Conservation (phyloP, 1,139 yeast species). For the Sugiyamaella paludigena region DNA sequence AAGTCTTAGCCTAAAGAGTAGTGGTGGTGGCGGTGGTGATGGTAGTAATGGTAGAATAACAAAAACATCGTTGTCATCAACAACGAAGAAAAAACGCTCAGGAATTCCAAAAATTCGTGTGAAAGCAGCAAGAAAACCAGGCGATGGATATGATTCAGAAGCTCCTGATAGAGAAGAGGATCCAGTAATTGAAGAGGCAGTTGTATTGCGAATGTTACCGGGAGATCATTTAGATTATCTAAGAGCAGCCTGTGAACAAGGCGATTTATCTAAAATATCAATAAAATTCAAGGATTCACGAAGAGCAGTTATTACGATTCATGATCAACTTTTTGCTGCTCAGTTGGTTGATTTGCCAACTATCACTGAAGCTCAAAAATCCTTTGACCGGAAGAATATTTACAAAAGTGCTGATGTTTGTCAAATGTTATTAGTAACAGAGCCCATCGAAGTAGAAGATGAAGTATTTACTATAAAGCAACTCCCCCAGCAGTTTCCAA, state of each 20-base stretch:
- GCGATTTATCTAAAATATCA: constrained; percentile 69
- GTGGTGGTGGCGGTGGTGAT: constrained; percentile 3
- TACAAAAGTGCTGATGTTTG: constrained; percentile 84
- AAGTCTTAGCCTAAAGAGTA: constrained; percentile 34
- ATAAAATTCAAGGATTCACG: constrained; percentile 81
- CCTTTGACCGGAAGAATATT: constrained; percentile 84
- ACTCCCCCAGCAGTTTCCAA: constrained; percentile 45
- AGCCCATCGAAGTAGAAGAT: constrained; percentile 55
- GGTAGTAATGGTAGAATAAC: background rate
- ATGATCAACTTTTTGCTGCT: constrained; percentile 70
- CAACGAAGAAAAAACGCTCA: constrained; percentile 29
- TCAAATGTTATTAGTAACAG: constrained; percentile 79
- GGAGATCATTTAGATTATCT: constrained; percentile 77
- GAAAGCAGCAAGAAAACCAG: constrained; percentile 81
- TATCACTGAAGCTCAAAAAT: constrained; percentile 79
- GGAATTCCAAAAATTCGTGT: constrained; percentile 65
- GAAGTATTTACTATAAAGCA: constrained; percentile 42
- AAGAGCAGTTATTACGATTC: constrained; percentile 63
- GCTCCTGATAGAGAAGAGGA: constrained; percentile 96
- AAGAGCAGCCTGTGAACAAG: constrained; percentile 75
- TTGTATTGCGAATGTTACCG: constrained; percentile 73
- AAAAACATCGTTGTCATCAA: background rate
- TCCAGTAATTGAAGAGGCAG: constrained; percentile 85
- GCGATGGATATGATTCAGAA: constrained; percentile 96
- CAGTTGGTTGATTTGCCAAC: constrained; percentile 89